Conservation (phyloP, 148 eudicot genomes). For the Drosera capensis region DNA sequence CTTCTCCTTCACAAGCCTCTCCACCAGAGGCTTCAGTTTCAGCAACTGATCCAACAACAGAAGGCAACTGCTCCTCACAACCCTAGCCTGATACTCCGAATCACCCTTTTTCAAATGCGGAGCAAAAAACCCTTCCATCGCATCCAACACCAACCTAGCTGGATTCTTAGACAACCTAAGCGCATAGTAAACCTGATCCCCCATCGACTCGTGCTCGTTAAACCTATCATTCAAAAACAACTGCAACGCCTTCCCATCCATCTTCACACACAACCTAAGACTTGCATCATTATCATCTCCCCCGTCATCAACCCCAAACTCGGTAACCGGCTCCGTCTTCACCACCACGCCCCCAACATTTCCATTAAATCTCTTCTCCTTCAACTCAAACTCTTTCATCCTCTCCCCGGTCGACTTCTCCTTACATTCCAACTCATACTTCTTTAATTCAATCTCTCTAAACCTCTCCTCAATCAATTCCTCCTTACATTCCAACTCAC, state of each 20-base stretch:
- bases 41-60: conserved; percentile 32
- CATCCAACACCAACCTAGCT: conserved; percentile 48
- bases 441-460: background rate
- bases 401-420: too few species aligned
- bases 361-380: too few species aligned
- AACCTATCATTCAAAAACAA: conserved; percentile 22
- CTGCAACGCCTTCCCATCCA: conserved; percentile 39
- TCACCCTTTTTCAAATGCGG: conserved; percentile 20
- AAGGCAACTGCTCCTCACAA: conserved; percentile 36
- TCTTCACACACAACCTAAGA: conserved; percentile 19
- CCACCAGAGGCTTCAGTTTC: conserved; percentile 20
- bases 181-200: conserved; percentile 25
- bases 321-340: conserved; percentile 8
- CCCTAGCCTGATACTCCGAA: conserved; percentile 10
- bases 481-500: conserved; percentile 5
- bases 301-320: conserved; percentile 3
- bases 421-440: conserved; percentile 10
- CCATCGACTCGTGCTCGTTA: conserved; percentile 18
- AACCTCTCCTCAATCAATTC: conserved; percentile 12
- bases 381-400: too few species aligned
- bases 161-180: conserved; percentile 31
- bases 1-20: conserved; percentile 13
- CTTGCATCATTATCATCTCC: conserved; percentile 16
- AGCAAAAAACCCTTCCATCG: conserved; percentile 41
- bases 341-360: too few species aligned